These are phyloP conservation scores for Scopulariopsis brevicaulis DNA, from an alignment of 2,329 filamentous ascomycete genomes.

Conservation along the genomic window DNA sequence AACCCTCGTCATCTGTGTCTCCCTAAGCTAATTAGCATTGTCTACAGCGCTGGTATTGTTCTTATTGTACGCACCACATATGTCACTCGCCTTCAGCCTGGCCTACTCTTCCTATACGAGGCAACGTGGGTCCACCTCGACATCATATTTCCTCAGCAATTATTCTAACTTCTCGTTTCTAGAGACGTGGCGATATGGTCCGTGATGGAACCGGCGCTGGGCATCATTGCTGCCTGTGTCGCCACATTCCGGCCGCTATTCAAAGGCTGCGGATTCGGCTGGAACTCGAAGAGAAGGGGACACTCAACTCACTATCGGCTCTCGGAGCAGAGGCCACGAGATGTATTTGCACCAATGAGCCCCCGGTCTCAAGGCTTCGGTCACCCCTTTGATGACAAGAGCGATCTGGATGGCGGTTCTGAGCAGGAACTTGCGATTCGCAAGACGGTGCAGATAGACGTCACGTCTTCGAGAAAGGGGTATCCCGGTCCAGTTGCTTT, in stretches of 20 bases:
- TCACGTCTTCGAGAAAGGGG: too few species aligned
- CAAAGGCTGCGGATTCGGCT: constrained; percentile 14
- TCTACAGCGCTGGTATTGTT: constrained; percentile 22
- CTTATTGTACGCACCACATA: constrained; percentile 24
- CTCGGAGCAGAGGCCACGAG: not conserved
- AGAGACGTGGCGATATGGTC: constrained; percentile 21
- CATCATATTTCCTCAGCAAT: not conserved
- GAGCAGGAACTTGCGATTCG: too few species aligned
- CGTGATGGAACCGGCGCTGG: constrained; percentile 19
- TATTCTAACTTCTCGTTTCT: not conserved
- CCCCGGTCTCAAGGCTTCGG: too few species aligned
- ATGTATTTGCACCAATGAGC: too few species aligned
- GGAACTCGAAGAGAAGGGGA: constrained; percentile 4
- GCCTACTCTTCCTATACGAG: constrained; percentile 16
- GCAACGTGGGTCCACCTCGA: constrained; percentile 14
- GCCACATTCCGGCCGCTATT: constrained; percentile 19
- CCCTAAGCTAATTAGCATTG: constrained; percentile 1
- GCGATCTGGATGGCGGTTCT: too few species aligned
- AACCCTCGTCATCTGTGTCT: not conserved
- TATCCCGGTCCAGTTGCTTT: too few species aligned
- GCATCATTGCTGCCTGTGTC: constrained; percentile 20
- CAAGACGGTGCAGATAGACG: too few species aligned
- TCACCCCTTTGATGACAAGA: too few species aligned
- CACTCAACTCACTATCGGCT: constrained; percentile 7
- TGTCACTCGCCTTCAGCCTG: constrained; percentile 15